Base-by-base conservation (phyloP, 805 yeast genomes). In the Kuraishia piskuri region DNA sequence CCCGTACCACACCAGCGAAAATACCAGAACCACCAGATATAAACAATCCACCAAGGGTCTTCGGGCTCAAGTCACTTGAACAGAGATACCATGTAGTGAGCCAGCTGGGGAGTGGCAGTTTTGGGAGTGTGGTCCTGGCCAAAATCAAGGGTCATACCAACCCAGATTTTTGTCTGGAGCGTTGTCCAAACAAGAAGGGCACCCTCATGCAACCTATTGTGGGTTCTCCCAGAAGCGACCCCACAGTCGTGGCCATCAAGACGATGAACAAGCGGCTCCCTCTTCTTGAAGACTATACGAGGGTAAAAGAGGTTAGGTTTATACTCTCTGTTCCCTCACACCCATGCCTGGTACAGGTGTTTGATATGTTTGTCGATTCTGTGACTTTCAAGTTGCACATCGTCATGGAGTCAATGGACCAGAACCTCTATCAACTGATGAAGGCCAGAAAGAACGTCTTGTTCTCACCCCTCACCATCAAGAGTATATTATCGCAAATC, bases 401-500 rank as follows among this genome's bases (percentile, higher is more conserved):
- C 44, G 86, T 86, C 12, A 89, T 92, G 95, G 98, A 92, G 66
- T 77, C 85, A 23, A 80, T 91, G 90, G 87, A 85, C 58, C 90
- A 84, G 67, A 90, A 85, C 62, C 72, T 92, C 54, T 83, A 84
- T 61, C 92, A 89, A 67, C 73, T 89, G 61, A 86, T 90, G 76
- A 80, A 77, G 58, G 72, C 80, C 46, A 76, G 94, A 57, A 77
- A 75, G 52, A 69, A 70, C 17, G 69, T 73, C 44, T 70, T 72
- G 0, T 83, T 89, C 56, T 78, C 88, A 2, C 73, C 78, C 1
- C 68, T 68, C 25, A 82, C 90, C 2, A 65, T 88, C 56, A 83
- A 77, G 60, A 81, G 90, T 49, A 82, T 90, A 48, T 66, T 87
- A 49, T 68, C 83, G 10, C 97, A 91, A 65, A 66, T 91, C 1